Evolutionary conservation across 345 rosid genomes (phyloP).

Genomic region (Garcia nutans): DNA sequence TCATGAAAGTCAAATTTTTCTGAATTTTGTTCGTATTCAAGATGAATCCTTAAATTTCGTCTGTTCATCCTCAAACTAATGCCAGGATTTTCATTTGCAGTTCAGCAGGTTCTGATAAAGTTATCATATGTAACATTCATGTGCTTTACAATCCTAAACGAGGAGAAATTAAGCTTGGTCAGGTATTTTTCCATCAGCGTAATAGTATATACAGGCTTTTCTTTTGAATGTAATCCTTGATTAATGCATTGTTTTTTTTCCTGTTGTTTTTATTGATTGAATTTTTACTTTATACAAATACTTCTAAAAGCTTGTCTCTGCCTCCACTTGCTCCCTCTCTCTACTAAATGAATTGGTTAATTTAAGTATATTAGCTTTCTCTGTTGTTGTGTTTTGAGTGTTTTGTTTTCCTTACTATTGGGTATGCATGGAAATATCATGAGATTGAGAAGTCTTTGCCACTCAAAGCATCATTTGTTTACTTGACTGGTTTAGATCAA

Average conservation of each 20-base stretch:
- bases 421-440: background rate
- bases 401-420: too few species aligned
- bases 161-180: constrained; percentile 95
- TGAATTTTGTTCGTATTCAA: background rate
- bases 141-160: constrained; percentile 94
- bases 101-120: constrained; percentile 43
- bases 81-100: constrained; percentile 40
- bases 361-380: too few species aligned
- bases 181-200: constrained; percentile 48
- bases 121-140: constrained; percentile 84
- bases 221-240: background rate
- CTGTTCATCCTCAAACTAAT: background rate
- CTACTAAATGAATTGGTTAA: too few species aligned
- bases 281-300: background rate
- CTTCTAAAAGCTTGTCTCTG: background rate
- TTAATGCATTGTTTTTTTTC: background rate
- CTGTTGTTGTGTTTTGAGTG: too few species aligned
- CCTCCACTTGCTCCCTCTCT: too few species aligned
- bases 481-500: background rate
- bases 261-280: background rate
- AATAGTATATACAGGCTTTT: background rate
- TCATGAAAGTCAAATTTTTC: background rate
- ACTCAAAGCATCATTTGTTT: background rate
- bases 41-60: background rate
- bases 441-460: background rate